A percentile compares a stretch with the other conserved stretches of the same genome.
Evolutionary conservation across 768 basidiomycete species (phyloP).

Genomic region (Gyrodon lividus): DNA sequence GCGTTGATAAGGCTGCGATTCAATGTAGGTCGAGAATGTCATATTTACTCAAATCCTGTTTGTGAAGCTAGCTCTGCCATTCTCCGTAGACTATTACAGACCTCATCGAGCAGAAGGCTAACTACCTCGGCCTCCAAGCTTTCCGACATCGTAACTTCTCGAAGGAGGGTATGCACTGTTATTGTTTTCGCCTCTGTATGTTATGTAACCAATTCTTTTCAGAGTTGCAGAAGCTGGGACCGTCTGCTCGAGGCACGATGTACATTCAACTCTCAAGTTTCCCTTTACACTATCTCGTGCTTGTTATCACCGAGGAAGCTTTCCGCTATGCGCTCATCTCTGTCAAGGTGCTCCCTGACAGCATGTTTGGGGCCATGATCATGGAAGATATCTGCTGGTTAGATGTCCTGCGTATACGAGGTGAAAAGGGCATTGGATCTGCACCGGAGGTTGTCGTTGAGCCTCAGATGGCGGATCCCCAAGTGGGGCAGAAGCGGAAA

Average conservation of each 20-base stretch:
- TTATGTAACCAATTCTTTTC: constrained; percentile 1
- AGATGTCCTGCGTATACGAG: constrained; percentile 65
- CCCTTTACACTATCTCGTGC: constrained; percentile 78
- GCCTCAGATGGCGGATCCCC: constrained; percentile 17
- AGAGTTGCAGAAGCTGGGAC: constrained; percentile 76
- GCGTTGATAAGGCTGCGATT: constrained; percentile 60
- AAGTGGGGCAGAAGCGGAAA: constrained; percentile 32
- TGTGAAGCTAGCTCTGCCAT: background rate
- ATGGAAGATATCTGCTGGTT: constrained; percentile 83
- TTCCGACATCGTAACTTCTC: constrained; percentile 68
- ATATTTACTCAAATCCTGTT: background rate
- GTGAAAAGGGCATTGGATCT: constrained; percentile 32
- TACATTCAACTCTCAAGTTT: constrained; percentile 80
- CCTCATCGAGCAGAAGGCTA: constrained; percentile 81
- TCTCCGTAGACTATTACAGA: constrained; percentile 76
- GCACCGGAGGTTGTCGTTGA: constrained; percentile 11
- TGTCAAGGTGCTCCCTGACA: constrained; percentile 51
- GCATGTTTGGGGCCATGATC: constrained; percentile 57
- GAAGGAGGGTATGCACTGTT: constrained; percentile 51
- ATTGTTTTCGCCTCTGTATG: background rate
- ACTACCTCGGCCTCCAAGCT: constrained; percentile 76
- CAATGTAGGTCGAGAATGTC: constrained; percentile 44
- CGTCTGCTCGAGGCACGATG: constrained; percentile 55
- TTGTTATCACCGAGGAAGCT: constrained; percentile 75
- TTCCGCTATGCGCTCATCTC: constrained; percentile 83